phyloP scores from a whole-genome alignment of 352 stramenopile genomes.

The Aphanomyces astaci region DNA sequence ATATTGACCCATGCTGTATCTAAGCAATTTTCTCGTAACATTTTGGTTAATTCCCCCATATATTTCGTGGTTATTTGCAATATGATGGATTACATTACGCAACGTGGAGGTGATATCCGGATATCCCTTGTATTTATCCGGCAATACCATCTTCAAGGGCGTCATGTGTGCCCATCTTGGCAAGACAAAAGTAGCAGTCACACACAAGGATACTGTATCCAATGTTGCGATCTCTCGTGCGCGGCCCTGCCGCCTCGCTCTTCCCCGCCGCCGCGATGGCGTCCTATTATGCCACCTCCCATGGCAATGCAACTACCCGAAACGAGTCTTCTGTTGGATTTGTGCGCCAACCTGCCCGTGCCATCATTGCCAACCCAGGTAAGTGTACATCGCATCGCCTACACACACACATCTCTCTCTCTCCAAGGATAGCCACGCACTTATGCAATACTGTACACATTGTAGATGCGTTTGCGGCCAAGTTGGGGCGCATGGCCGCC shows the following conservation, averaged over 20 bases:
- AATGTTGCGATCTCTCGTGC: conserved; percentile 7
- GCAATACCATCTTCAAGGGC: too few relatives aligned
- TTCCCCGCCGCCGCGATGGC: background rate
- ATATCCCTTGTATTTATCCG: too few relatives aligned
- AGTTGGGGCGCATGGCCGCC: conserved; percentile 67
- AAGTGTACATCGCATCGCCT: too few relatives aligned
- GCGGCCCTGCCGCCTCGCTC: background rate
- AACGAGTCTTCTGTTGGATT: background rate
- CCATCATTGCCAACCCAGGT: conserved; percentile 22
- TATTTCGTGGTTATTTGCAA: too few relatives aligned
- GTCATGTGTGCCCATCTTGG: too few relatives aligned
- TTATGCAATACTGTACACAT: background rate
- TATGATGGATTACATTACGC: background rate
- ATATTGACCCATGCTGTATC: background rate
- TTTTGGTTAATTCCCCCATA: too few relatives aligned
- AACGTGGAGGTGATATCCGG: background rate
- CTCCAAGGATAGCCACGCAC: background rate
- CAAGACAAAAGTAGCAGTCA: background rate
- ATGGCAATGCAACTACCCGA: background rate
- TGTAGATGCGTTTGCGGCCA: conserved; percentile 55
- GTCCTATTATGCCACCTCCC: background rate
- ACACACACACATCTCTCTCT: background rate
- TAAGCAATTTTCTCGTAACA: too few relatives aligned
- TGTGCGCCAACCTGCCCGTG: background rate
- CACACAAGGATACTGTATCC: too few relatives aligned